Evolutionary conservation across 2,329 filamentous ascomycete genomes (phyloP).

Genomic region (Trichoderma sp.): DNA sequence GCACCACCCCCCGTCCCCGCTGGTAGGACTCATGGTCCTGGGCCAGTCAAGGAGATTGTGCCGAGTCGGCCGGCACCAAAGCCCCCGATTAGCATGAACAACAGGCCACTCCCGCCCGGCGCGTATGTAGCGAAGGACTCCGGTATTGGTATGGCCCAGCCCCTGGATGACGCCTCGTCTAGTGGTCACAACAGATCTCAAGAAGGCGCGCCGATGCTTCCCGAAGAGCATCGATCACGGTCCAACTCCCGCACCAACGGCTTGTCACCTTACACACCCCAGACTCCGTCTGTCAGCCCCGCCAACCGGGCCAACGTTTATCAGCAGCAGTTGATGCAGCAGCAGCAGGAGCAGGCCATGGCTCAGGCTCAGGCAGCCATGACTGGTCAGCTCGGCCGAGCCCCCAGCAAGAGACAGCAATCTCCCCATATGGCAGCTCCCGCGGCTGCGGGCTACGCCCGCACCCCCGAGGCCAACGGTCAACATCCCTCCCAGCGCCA

Average conservation of each 20-base stretch:
- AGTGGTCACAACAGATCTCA: slow-evolving; percentile 53
- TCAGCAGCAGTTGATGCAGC: slow-evolving; percentile 68
- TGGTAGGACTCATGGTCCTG: slow-evolving; percentile 50
- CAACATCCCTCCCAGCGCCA: slow-evolving; percentile 40
- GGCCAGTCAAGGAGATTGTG: slow-evolving; percentile 57
- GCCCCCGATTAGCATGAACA: slow-evolving; percentile 69
- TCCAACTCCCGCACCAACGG: slow-evolving; percentile 68
- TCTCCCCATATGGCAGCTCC: slow-evolving; percentile 35
- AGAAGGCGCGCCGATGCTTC: slow-evolving; percentile 61
- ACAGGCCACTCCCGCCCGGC: slow-evolving; percentile 56
- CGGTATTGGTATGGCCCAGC: slow-evolving; percentile 62
- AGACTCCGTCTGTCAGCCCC: slow-evolving; percentile 42
- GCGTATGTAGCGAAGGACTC: slow-evolving; percentile 61
- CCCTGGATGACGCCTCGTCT: slow-evolving; percentile 57
- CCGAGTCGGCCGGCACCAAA: slow-evolving; percentile 85
- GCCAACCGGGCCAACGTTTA: slow-evolving; percentile 53
- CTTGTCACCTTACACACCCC: slow-evolving; percentile 52
- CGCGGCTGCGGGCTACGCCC: slow-evolving; percentile 39
- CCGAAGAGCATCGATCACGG: slow-evolving; percentile 67
- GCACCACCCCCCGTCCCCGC: slow-evolving; percentile 85
- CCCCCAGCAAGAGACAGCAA: slow-evolving; percentile 70
- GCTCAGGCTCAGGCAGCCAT: slow-evolving; percentile 77
- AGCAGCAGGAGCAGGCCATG: slow-evolving; percentile 86
- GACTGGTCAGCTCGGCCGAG: slow-evolving; percentile 69
- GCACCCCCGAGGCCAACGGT: slow-evolving; percentile 39